Percentiles rank a stretch among this genome's conserved stretches.
These are phyloP conservation scores for Pythium brachiatum DNA, from an alignment of 352 stramenopile species.

Conservation along the genomic window DNA sequence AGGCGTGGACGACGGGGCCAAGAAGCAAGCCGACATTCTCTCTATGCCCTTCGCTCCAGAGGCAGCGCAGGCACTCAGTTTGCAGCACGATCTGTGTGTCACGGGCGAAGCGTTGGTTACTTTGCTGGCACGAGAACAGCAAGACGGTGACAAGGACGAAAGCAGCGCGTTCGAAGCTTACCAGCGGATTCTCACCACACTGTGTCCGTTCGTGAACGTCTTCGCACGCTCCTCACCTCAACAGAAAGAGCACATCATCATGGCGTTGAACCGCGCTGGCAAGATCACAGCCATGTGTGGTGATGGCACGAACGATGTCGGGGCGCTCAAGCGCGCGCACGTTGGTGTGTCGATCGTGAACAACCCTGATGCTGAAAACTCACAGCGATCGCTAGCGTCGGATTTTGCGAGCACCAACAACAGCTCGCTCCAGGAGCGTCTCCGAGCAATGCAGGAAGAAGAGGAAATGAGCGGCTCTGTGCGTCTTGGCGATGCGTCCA, in stretches of 20 bases:
- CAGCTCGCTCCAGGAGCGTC: constrained; percentile 16
- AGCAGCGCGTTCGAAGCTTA: constrained; percentile 30
- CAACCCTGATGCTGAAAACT: constrained; percentile 27
- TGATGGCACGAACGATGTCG: constrained; percentile 96
- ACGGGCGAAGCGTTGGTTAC: constrained; percentile 34
- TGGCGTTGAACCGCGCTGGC: constrained; percentile 85
- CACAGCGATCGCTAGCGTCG: constrained; percentile 10
- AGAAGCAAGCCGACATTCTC: constrained; percentile 10
- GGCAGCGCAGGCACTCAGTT: constrained; percentile 14
- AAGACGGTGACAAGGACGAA: constrained; percentile 19
- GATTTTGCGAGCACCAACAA: constrained; percentile 8
- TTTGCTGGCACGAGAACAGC: constrained; percentile 17
- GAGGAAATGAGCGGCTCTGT: constrained; percentile 69
- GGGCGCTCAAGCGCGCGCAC: constrained; percentile 88
- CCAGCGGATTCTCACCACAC: constrained; percentile 17
- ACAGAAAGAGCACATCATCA: constrained; percentile 92
- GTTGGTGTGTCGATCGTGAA: constrained; percentile 95
- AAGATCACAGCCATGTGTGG: constrained; percentile 93
- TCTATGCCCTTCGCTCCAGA: constrained; percentile 21
- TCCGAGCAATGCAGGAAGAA: constrained; percentile 26
- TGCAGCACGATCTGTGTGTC: constrained; percentile 35
- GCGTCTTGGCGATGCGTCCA: constrained; percentile 94
- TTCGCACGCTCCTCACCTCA: constrained; percentile 91
- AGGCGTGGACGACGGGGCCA: constrained; percentile 26
- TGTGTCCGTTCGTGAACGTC: constrained; percentile 57